phyloP scores from a whole-genome alignment of 129 eudicot genomes.

The Helianthus annuus region HanXRQr2.0-SUNRISE NC_035436.2:190754571-190755070 shows the following conservation, averaged over 20 bases:
- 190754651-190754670: too few species aligned
- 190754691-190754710: too few species aligned
- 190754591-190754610: too few species aligned
- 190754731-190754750: constrained; percentile 19
- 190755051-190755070: constrained; percentile 67
- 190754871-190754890: neutral
- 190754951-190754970: constrained; percentile 88
- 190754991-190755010: constrained; percentile 80
- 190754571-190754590: too few species aligned
- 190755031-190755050: constrained; percentile 82
- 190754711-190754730: neutral
- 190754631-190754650: too few species aligned
- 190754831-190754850: constrained; percentile 23
- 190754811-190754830: constrained; percentile 6
- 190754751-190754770: constrained; percentile 3
- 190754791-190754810: constrained; percentile 13
- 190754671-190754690: too few species aligned
- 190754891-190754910: constrained; percentile 13
- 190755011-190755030: constrained; percentile 82
- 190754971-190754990: constrained; percentile 95
- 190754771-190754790: neutral
- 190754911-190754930: constrained; percentile 56
- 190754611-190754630: too few species aligned
- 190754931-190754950: constrained; percentile 74
- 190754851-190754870: constrained; percentile 22